Conservation (phyloP, 2,329 filamentous ascomycete genomes). For the Graphilbum sp. region DNA sequence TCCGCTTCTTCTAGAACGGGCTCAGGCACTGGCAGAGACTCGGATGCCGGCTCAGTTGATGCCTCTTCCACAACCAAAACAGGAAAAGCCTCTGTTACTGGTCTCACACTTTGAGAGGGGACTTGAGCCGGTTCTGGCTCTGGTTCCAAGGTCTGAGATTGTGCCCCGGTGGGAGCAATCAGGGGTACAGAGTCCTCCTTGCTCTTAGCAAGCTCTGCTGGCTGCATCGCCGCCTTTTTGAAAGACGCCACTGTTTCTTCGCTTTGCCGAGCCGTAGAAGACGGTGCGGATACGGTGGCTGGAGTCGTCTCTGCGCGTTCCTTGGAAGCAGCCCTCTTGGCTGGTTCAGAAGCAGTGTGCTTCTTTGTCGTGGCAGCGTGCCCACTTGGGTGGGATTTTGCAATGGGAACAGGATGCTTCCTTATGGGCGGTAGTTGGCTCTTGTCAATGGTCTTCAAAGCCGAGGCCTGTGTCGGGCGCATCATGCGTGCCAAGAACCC, state of each 20-base stretch:
- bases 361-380: not conserved
- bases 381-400: not conserved
- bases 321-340: not conserved
- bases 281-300: not conserved
- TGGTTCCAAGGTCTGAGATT: too few relatives aligned
- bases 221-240: too few relatives aligned
- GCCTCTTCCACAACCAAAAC: too few relatives aligned
- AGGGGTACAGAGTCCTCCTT: too few relatives aligned
- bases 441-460: slow-evolving; percentile 53
- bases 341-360: not conserved
- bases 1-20: not conserved
- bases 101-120: too few relatives aligned
- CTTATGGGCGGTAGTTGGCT: slow-evolving; percentile 26
- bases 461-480: slow-evolving; percentile 54
- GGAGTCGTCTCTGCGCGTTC: not conserved
- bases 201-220: too few relatives aligned
- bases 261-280: not conserved
- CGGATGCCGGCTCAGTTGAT: too few relatives aligned
- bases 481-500: slow-evolving; percentile 69
- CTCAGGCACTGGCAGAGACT: not conserved
- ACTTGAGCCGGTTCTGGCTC: too few relatives aligned
- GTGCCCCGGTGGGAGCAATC: too few relatives aligned
- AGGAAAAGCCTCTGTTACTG: too few relatives aligned
- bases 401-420: not conserved
- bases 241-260: too few relatives aligned